Evolutionary conservation across 306 rosid species (phyloP), one percentile per base, ranked within the genome.

Genomic region (Aeschynomene evenia): DNA sequence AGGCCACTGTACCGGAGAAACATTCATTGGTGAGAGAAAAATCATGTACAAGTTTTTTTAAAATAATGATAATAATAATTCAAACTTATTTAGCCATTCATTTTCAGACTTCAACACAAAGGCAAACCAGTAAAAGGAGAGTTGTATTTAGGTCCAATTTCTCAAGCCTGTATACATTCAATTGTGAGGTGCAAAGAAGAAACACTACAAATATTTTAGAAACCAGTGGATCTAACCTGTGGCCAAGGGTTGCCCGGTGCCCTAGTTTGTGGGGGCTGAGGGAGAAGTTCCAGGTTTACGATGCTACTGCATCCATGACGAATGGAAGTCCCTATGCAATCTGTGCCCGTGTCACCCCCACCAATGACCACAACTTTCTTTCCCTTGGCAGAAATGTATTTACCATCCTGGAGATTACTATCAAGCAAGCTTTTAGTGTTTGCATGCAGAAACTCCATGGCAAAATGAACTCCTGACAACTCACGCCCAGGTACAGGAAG

Each of bases 171-270:
- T 66, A 9, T 31, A 56, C 65, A 28, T 60, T 63, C 51, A 52
- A 18, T 9, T 14, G 21, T 28, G 22, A 18, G 11, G 31, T 22
- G 29, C 23, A 66, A 48, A 62, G 10, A 48, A 62, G 10, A 24
- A 54, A 2, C 62, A 45, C 7, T 33, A 23, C 10, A 18, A 2
- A 36, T 22, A 43, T 4, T 36, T 72, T 65, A 9, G 31, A 31
- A 65, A 55, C 40, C 53, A 74, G 57, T 39, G 14, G 65, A 66
- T 72, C 77, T 52, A 76, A 90, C 97, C 97, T 94, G 96, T 39
- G 98, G 98, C 98, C 97, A 95, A 20, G 99, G 99, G 80, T 95
- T 95, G 59, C 96, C 96, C 1, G 99, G 87, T 19, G 95, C 99
- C 86, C 99, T 85, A 21, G 89, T 78, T 43, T 18, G 84, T 15